phyloP scores from a whole-genome alignment of 345 rosid species.

The Geranium rotundifolium region DNA sequence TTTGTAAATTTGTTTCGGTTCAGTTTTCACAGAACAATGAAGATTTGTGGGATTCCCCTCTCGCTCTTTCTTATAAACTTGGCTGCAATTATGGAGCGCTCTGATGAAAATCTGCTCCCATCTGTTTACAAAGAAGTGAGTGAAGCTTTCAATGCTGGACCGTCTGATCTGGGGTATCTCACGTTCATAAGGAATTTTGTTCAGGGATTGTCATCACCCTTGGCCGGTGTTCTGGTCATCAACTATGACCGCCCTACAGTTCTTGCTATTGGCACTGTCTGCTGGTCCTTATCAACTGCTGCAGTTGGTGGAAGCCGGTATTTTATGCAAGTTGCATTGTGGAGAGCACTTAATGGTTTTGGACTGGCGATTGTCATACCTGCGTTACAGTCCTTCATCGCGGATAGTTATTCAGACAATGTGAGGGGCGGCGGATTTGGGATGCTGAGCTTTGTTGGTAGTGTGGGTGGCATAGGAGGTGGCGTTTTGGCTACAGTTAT shows the following conservation, averaged over 20 bases:
- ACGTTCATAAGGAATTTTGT: conserved; percentile 93
- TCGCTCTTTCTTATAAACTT: conserved; percentile 79
- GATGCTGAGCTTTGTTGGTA: conserved; percentile 65
- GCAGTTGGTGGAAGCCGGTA: conserved; percentile 76
- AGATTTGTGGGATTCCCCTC: conserved; percentile 67
- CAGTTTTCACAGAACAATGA: conserved; percentile 51
- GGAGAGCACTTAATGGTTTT: conserved; percentile 96
- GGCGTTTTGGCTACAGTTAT: conserved; percentile 88
- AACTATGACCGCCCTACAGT: conserved; percentile 77
- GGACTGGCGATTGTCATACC: conserved; percentile 96
- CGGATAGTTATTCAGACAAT: conserved; percentile 79
- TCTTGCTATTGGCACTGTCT: conserved; percentile 76
- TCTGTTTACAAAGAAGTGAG: conserved; percentile 98
- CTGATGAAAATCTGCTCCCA: conserved; percentile 91
- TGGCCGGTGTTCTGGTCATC: conserved; percentile 78
- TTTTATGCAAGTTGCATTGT: conserved; percentile 65
- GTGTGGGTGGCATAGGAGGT: conserved; percentile 87
- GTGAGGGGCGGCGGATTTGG: conserved; percentile 92
- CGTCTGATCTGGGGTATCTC: conserved; percentile 88
- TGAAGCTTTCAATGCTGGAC: conserved; percentile 87
- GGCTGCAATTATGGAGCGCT: conserved; percentile 93
- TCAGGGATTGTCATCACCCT: conserved; percentile 76
- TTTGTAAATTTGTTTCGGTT: conserved; percentile 5
- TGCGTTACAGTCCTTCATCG: conserved; percentile 89
- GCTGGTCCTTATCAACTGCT: conserved; percentile 95